Evolutionary conservation across 2,329 filamentous ascomycete species (phyloP).

Genomic region (Dactylellina cionopaga): DNA sequence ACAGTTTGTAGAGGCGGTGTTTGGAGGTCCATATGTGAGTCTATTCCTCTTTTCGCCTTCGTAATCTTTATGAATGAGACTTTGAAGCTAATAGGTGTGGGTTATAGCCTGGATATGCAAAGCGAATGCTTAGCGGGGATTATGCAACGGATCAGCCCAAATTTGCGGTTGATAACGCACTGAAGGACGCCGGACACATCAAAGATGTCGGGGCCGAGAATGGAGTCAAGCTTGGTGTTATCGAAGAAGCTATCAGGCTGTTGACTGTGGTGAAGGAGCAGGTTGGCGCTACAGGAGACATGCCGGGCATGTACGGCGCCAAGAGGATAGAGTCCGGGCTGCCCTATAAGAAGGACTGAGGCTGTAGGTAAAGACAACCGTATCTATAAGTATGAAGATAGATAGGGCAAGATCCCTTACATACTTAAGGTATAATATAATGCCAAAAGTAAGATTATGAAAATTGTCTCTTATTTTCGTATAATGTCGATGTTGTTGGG

Average conservation of each 20-base stretch:
- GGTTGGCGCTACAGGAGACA: slow-evolving; percentile 75
- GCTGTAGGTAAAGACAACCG: background rate
- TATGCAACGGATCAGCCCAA: slow-evolving; percentile 79
- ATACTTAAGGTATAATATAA: no score
- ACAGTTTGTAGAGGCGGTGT: slow-evolving; percentile 70
- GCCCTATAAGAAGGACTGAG: slow-evolving; percentile 40
- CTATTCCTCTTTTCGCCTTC: background rate
- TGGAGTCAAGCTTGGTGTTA: slow-evolving; percentile 72
- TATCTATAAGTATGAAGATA: background rate
- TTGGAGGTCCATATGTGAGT: slow-evolving; percentile 51
- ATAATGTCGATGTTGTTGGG: background rate
- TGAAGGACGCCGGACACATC: slow-evolving; percentile 84
- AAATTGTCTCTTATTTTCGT: background rate
- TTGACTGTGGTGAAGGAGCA: slow-evolving; percentile 75
- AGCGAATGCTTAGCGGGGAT: slow-evolving; percentile 77
- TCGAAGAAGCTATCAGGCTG: slow-evolving; percentile 75
- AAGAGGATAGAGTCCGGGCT: slow-evolving; percentile 36
- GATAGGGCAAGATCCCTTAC: no score
- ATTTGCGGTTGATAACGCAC: slow-evolving; percentile 81
- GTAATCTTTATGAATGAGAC: background rate
- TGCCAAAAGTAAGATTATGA: background rate
- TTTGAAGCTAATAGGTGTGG: slow-evolving; percentile 65
- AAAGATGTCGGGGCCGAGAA: slow-evolving; percentile 71
- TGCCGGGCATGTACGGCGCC: slow-evolving; percentile 53
- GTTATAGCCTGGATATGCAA: slow-evolving; percentile 77